Evolutionary conservation across 805 yeast genomes (phyloP), one percentile per base, ranked within the genome.

Genomic region (Kodamaea sagamina): DNA sequence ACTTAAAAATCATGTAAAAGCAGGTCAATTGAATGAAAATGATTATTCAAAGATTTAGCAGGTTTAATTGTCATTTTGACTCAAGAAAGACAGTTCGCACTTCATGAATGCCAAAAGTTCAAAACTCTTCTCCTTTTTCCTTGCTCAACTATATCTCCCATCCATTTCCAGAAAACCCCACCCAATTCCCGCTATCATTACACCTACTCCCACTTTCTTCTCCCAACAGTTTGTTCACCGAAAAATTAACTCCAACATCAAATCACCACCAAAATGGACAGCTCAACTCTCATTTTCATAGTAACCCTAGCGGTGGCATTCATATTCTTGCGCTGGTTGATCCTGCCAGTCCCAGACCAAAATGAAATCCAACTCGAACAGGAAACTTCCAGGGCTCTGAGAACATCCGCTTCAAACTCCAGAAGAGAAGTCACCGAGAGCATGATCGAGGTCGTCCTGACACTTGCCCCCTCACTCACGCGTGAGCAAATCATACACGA

Each of bases 361-460:
- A 49, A 44, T 36, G 55, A 54, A 37, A 43, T 47, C 44, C 46
- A 45, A 13, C 26, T 38, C 34, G 25, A 35, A 38, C 46, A 42
- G 46, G 49, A 34, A 41, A 48, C 32, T 35, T 42, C 36, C 32
- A 36, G 36, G 8, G 35, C 35, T 16, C 31, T 36, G 44, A 21
- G 29, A 46, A 49, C 34, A 43, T 13, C 34, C 7, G 10, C 34
- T 6, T 44, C 35, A 43, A 42, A 53, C 51, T 42, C 44, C 31
- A 67, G 74, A 36, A 74, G 86, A 44, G 67, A 61, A 10, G 82
- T 84, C 16, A 81, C 84, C 3, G 71, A 69, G 4, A 78, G 77
- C 44, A 92, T 92, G 98, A 73, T 92, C 34, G 93, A 85, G 49
- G 82, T 86, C 0, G 97, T 92, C 2, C 86, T 81, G 52, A 81